phyloP scores from a whole-genome alignment of 2,329 filamentous ascomycete species.

The Sclerotinia glacialis region DNA sequence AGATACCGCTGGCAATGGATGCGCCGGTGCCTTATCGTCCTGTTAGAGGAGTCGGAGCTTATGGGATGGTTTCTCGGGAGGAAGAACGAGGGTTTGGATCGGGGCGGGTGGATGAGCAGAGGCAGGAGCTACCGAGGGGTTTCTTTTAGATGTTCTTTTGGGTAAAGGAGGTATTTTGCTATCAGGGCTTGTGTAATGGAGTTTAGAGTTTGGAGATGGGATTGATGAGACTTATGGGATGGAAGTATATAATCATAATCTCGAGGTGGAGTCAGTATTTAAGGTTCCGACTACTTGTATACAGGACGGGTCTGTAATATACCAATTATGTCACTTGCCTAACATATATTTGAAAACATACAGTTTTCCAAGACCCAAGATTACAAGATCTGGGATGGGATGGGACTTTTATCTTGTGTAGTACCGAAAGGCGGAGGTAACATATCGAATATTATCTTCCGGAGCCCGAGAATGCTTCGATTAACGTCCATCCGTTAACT shows the following conservation, averaged over 20 bases:
- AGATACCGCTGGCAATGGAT: background rate
- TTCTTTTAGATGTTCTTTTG: background rate
- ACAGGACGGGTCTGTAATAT: background rate
- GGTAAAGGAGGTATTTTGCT: too few species aligned
- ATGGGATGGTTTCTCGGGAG: background rate
- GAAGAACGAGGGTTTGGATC: background rate
- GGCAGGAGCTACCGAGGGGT: background rate
- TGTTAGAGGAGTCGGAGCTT: background rate
- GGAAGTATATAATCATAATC: conserved; percentile 5
- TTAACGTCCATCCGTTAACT: too few species aligned
- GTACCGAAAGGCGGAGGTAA: too few species aligned
- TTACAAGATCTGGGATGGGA: background rate
- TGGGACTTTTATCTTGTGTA: too few species aligned
- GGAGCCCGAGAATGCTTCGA: too few species aligned
- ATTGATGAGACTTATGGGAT: too few species aligned
- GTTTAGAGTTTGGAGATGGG: too few species aligned
- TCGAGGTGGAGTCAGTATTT: background rate
- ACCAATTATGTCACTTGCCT: background rate
- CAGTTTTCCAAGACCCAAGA: too few species aligned
- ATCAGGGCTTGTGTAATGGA: background rate
- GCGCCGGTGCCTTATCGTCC: background rate
- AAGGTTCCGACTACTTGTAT: background rate
- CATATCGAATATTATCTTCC: too few species aligned
- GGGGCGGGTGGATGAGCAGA: background rate
- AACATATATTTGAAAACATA: background rate